Percentiles rank a stretch among this genome's conserved stretches.
These are phyloP conservation scores for Corymbia calophylla DNA, from an alignment of 441 rosid genomes.

Conservation along the genomic window DNA sequence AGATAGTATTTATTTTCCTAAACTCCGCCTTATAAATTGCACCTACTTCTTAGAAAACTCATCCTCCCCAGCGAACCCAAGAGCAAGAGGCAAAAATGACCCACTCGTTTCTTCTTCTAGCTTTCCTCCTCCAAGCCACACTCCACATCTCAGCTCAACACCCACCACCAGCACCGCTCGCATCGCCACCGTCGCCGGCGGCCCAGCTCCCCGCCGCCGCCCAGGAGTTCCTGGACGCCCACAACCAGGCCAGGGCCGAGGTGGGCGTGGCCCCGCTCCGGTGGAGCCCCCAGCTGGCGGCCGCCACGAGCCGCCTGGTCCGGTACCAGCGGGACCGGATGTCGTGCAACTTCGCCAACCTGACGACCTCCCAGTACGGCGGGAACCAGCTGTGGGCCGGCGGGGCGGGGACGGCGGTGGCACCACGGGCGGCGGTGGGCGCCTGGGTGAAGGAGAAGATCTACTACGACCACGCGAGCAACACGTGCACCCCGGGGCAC, in stretches of 20 bases:
- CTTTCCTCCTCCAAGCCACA: constrained; percentile 20
- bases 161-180: constrained; percentile 1
- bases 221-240: constrained; percentile 47
- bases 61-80: not conserved
- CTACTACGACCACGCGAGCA: constrained; percentile 40
- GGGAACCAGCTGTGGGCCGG: constrained; percentile 64
- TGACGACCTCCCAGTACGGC: constrained; percentile 45
- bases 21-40: not conserved
- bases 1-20: not conserved
- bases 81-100: not conserved
- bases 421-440: constrained; percentile 57
- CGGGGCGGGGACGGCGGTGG: constrained; percentile 23
- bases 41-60: not conserved
- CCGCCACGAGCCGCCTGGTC: constrained; percentile 33
- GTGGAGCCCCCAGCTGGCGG: constrained; percentile 56
- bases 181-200: not conserved
- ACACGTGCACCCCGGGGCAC: constrained; percentile 47
- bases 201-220: constrained; percentile 19
- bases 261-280: constrained; percentile 55
- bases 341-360: constrained; percentile 66
- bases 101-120: not conserved
- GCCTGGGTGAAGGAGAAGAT: constrained; percentile 62
- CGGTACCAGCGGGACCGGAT: constrained; percentile 57
- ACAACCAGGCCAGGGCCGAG: constrained; percentile 66
- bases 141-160: constrained; percentile 14